Base-by-base conservation (phyloP, 176 grass and related monocot genomes). In the Bolboschoenus planiculmis region DNA sequence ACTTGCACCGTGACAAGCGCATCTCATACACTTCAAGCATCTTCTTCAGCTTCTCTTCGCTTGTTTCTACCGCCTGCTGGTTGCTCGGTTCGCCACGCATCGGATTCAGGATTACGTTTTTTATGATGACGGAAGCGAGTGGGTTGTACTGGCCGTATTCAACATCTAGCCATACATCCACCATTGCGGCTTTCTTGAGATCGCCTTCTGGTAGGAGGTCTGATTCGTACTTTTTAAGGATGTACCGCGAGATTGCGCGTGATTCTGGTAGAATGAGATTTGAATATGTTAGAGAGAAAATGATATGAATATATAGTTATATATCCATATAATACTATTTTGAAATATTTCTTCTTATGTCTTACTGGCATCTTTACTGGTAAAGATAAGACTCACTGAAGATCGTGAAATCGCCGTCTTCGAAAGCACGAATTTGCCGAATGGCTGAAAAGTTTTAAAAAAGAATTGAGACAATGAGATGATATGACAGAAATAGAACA, bases 161-260 rank as follows among this genome's bases (percentile, higher is more conserved):
- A 0, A 84, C 92, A 9, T 94, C 79, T 1, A 89, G 63, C 92
- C 92, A 94, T 1, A 81, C 62, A 37, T 94, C 83, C 27, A 94
- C 92, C 84, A 82, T 16, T n/a, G 87, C 82, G 9, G 87, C 76
- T 48, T 89, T 83, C 1, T 50, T 14, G 26, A 89, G 51, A 63
- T 64, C 83, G 14, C 63, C 37, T 33, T 89, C 85, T 33, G 56
- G 71, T 0, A 94, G 55, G 0, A 87, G 87, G 33, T 91, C 75
- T 0, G 72, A 84, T 44, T 80, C 83, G 27, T 76, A 58, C 70
- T 91, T 94, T 39, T 27, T 83, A 10, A 87, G 83, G 10, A 97
- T 48, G 33, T 93, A 91, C 53, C 64, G 85, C 0, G 81, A 82
- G 40, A 97, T 91, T 10, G 91, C 87, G 1, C 91, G 80, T 11